phyloP scores from a whole-genome alignment of 768 basidiomycete species.

The Boletus tomentosulus region DNA sequence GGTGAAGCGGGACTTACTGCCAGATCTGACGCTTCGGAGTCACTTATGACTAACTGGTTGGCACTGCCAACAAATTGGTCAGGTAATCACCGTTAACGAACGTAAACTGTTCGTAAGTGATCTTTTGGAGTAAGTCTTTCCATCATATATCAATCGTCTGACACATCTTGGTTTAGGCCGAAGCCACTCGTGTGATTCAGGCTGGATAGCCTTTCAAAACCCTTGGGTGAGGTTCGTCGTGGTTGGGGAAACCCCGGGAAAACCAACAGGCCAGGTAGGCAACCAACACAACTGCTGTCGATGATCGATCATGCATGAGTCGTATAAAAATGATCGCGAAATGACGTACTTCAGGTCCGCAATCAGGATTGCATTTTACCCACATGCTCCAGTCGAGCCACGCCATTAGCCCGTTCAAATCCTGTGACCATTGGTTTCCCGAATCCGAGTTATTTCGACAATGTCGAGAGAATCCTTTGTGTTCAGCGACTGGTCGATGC shows the following conservation, averaged over 20 bases:
- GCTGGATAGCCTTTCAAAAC: not conserved
- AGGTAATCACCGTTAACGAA: too few relatives aligned
- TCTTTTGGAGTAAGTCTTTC: too few relatives aligned
- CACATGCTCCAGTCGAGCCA: slow-evolving; percentile 24
- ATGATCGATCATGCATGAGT: not conserved
- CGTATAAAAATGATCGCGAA: not conserved
- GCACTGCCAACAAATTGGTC: too few relatives aligned
- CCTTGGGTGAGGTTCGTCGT: not conserved
- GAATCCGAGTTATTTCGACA: not conserved
- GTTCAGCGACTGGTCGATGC: slow-evolving; percentile 1
- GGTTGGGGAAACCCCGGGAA: not conserved
- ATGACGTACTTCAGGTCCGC: slow-evolving; percentile 8
- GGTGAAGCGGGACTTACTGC: too few relatives aligned
- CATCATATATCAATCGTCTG: not conserved
- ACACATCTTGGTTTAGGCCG: slow-evolving; percentile 12
- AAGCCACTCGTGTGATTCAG: not conserved
- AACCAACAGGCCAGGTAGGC: slow-evolving; percentile 13
- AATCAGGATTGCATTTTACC: slow-evolving; percentile 17
- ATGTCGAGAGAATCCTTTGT: not conserved
- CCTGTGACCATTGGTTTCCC: slow-evolving; percentile 7
- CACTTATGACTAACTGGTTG: too few relatives aligned
- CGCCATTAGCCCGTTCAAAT: slow-evolving; percentile 7
- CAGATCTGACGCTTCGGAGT: too few relatives aligned
- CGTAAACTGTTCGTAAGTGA: too few relatives aligned
- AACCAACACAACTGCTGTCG: slow-evolving; percentile 16